Conservation (phyloP, 345 rosid species). For the Salix suchowensis region DNA sequence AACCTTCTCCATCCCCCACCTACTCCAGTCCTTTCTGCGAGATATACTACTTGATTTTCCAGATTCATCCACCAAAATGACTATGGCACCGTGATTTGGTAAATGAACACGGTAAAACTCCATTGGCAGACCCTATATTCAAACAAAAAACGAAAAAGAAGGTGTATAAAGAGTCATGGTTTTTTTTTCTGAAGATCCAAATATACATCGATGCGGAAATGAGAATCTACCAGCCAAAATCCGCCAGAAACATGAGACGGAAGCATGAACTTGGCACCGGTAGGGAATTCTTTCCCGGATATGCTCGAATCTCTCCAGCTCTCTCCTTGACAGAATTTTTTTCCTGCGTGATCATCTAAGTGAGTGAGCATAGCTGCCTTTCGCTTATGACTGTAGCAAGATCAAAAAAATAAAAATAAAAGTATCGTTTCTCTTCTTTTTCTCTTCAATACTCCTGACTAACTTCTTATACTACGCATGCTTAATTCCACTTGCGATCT, state of each 20-base stretch:
- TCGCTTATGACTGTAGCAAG: background rate
- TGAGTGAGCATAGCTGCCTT: background rate
- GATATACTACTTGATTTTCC: conserved; percentile 12
- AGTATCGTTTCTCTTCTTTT: no score
- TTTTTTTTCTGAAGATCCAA: background rate
- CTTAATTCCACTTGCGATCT: no score
- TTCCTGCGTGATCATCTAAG: background rate
- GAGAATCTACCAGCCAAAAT: conserved; percentile 22
- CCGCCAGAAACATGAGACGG: conserved; percentile 29
- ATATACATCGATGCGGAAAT: background rate
- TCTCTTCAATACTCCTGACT: no score
- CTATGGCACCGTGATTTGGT: conserved; percentile 19
- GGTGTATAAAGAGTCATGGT: background rate
- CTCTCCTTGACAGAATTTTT: background rate
- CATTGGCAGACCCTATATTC: conserved; percentile 12
- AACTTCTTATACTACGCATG: no score
- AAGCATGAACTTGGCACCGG: conserved; percentile 13
- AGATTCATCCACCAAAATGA: conserved; percentile 21
- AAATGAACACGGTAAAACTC: conserved; percentile 12
- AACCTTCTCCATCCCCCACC: conserved; percentile 33
- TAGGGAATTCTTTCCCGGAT: conserved; percentile 14
- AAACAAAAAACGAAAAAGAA: background rate
- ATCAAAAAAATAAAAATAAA: background rate
- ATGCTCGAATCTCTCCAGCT: conserved; percentile 14
- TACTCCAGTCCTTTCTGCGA: conserved; percentile 3